Conservation (phyloP, 768 basidiomycete species). For the Suillus discolor region DNA sequence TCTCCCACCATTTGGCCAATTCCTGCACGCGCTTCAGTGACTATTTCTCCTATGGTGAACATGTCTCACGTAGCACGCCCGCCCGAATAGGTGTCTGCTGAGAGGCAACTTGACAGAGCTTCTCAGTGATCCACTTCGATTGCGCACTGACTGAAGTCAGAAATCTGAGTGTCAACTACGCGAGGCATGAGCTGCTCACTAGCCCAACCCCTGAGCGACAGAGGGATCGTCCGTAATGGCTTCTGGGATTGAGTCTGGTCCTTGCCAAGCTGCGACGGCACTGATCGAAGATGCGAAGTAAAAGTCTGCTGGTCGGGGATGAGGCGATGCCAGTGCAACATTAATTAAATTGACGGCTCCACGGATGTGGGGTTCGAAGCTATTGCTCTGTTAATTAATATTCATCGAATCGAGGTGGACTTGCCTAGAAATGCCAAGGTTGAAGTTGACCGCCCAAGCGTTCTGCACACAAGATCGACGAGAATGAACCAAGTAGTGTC, state of each 20-base stretch:
- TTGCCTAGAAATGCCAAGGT: conserved; percentile 35
- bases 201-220: conserved; percentile 35
- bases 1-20: conserved; percentile 64
- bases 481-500: background rate
- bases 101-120: conserved; percentile 47
- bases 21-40: conserved; percentile 40
- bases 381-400: conserved; percentile 13
- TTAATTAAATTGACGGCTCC: conserved; percentile 54
- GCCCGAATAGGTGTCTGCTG: conserved; percentile 25
- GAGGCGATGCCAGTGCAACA: conserved; percentile 44
- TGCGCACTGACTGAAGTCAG: conserved; percentile 20
- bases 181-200: conserved; percentile 27
- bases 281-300: conserved; percentile 56
- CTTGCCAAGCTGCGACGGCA: conserved; percentile 24
- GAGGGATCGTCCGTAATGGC: conserved; percentile 25
- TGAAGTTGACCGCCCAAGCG: conserved; percentile 62
- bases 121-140: conserved; percentile 58
- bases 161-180: background rate
- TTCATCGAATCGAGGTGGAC: background rate
- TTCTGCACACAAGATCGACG: conserved; percentile 34
- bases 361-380: conserved; percentile 49
- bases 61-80: conserved; percentile 23
- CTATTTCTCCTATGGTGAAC: background rate
- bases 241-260: conserved; percentile 23
- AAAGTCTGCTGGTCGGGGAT: conserved; percentile 38